Evolutionary conservation across 73 alveolate genomes (phyloP).

Genomic region (Paramecium caudatum): DNA sequence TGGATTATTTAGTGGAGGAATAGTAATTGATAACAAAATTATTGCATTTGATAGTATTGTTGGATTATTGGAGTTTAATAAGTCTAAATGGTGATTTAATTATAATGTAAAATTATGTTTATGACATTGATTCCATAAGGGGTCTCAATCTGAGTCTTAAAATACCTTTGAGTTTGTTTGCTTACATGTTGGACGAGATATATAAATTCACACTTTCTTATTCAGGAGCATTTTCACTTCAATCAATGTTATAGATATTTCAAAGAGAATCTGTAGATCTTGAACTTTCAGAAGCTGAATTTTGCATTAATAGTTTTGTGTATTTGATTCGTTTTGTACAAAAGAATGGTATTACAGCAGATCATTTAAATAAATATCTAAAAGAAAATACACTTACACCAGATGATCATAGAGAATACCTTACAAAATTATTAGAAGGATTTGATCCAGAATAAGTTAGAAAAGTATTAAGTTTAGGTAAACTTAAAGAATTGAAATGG

Average conservation of each 20-base stretch:
- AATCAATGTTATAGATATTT: slow-evolving; percentile 41
- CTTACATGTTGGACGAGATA: slow-evolving; percentile 52
- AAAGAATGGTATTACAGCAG: background rate
- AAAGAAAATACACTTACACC: slow-evolving; percentile 55
- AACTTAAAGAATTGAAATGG: slow-evolving; percentile 52
- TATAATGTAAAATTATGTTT: slow-evolving; percentile 57
- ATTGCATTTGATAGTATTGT: too few relatives aligned
- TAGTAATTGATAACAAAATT: too few relatives aligned
- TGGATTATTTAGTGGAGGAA: too few relatives aligned
- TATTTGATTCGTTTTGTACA: slow-evolving; percentile 23
- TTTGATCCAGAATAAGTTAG: slow-evolving; percentile 19
- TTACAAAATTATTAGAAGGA: background rate
- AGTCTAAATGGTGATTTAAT: background rate
- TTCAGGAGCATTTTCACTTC: background rate
- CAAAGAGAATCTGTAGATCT: slow-evolving; percentile 16
- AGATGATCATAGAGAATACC: slow-evolving; percentile 47
- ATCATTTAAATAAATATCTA: slow-evolving; percentile 46
- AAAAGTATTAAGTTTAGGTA: slow-evolving; percentile 31
- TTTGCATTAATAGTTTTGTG: slow-evolving; percentile 28
- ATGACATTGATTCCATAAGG: slow-evolving; percentile 66
- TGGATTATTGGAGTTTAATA: background rate
- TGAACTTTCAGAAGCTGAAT: background rate
- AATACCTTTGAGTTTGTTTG: slow-evolving; percentile 24
- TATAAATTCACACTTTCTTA: slow-evolving; percentile 24
- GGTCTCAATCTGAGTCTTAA: slow-evolving; percentile 49